A percentile compares a stretch with the other conserved stretches of the same genome.
Evolutionary conservation across 1,284 basidiomycete species (phyloP).

Genomic region (Ustilago bromivora): DNA sequence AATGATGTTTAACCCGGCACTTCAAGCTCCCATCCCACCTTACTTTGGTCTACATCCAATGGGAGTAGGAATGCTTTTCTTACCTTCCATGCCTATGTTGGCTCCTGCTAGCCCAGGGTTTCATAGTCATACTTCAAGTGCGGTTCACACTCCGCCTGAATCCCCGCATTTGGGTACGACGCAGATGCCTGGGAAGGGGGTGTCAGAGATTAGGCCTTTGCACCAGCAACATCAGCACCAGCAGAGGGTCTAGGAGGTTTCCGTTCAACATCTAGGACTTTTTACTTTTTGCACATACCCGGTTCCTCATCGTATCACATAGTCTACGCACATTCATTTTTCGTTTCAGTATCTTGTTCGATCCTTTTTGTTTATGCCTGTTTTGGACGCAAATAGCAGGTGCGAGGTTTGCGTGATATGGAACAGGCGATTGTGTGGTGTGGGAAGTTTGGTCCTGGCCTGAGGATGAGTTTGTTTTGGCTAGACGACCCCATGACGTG

Average conservation of each 20-base stretch:
- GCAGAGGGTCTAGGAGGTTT: neutral
- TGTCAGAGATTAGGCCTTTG: slow-evolving; percentile 6
- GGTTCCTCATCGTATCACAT: neutral
- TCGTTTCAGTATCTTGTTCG: neutral
- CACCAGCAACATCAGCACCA: neutral
- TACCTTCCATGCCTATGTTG: slow-evolving; percentile 35
- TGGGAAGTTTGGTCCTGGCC: too few species aligned
- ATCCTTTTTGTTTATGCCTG: neutral
- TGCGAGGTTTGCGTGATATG: neutral
- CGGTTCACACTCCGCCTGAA: slow-evolving; percentile 42
- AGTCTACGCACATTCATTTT: neutral
- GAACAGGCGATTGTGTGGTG: neutral
- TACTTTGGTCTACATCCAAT: slow-evolving; percentile 16
- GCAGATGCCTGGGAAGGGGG: slow-evolving; percentile 11
- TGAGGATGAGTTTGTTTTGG: too few species aligned
- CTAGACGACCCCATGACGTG: too few species aligned
- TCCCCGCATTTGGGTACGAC: slow-evolving; percentile 23
- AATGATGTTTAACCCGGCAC: slow-evolving; percentile 25
- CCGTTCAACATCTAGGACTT: neutral
- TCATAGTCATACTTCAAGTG: slow-evolving; percentile 23
- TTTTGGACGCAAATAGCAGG: neutral
- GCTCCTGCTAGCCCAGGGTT: slow-evolving; percentile 42
- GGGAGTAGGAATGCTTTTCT: slow-evolving; percentile 16
- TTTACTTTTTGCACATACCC: slow-evolving; percentile 5
- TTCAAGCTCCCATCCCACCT: slow-evolving; percentile 33